phyloP scores from a whole-genome alignment of 1,284 basidiomycete species.

The Psilocybe mexicana region DNA sequence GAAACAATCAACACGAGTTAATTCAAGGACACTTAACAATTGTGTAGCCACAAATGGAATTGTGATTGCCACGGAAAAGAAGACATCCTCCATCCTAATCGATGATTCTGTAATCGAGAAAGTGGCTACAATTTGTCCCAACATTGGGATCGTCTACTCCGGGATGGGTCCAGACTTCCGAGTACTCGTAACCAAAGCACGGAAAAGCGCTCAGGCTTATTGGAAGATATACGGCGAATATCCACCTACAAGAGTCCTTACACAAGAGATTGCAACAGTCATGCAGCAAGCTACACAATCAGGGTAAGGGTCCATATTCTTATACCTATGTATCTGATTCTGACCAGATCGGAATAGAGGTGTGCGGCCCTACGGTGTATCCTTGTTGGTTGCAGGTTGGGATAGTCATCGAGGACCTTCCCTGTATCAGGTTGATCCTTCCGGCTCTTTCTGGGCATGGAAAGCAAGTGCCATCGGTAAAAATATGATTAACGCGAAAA shows the following conservation, averaged over 20 bases:
- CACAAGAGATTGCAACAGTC: slow-evolving; percentile 95
- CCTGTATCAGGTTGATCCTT: slow-evolving; percentile 98
- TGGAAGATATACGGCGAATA: slow-evolving; percentile 99
- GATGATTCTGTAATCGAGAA: slow-evolving; percentile 98
- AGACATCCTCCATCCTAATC: slow-evolving; percentile 94
- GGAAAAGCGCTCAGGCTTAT: slow-evolving; percentile 98
- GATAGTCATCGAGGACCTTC: slow-evolving; percentile 90
- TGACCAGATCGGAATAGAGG: slow-evolving; percentile 58
- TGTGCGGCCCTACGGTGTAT: slow-evolving; percentile 97
- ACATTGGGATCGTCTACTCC: slow-evolving; percentile 98
- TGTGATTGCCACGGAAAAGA: slow-evolving; percentile 99
- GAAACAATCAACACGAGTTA: slow-evolving; percentile 10
- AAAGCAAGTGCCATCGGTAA: slow-evolving; percentile 99
- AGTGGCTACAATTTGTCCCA: slow-evolving; percentile 95
- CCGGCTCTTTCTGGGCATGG: slow-evolving; percentile 99
- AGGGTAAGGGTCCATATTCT: slow-evolving; percentile 61
- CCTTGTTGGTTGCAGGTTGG: slow-evolving; percentile 95
- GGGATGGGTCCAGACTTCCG: slow-evolving; percentile 99
- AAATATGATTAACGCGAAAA: slow-evolving; percentile 99
- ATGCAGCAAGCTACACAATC: slow-evolving; percentile 99
- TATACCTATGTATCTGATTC: slow-evolving; percentile 15
- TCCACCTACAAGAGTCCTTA: slow-evolving; percentile 95
- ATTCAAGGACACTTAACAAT: slow-evolving; percentile 19
- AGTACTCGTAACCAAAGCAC: slow-evolving; percentile 88
- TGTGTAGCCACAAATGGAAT: slow-evolving; percentile 92